Base-by-base conservation (phyloP, 768 basidiomycete species). In the Mycena polygramma region DNA sequence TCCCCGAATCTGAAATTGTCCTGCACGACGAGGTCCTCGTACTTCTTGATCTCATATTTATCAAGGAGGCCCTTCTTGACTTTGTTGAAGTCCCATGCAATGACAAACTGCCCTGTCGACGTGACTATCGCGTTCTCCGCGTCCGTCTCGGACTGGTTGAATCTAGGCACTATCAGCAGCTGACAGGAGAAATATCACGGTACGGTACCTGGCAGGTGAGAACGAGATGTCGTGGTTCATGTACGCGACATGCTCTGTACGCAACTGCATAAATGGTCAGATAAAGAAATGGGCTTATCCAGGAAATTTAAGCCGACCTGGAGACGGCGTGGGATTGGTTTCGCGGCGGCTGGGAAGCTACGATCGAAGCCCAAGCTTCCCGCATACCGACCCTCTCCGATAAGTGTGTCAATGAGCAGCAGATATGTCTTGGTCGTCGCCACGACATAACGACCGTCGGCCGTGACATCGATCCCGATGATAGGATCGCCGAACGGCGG, bases 1-100 rank as follows among this genome's bases (percentile, higher is more conserved):
- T 97, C 95, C 17, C 96, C 97, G 77, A 97, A 99, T 82, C 92
- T 94, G 90, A 99, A 99, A 82, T 93, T 95, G 80, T 99, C 98
- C 73, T 98, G 97, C 0, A 99, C 96, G 67, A 99, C 96, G 54
- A 89, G 86, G 75, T 97, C 96, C 76, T 96, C 93, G 78, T 98
- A 98, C 79, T 92, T 92, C 88, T 97, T 96, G 84, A 99, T 97
- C 76, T 97, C 95, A 77, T 98, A 99, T 79, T 93, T 93, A 81
- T 96, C 94, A 51, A 93, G 85, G 58, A 89, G 88, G 63, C 98
- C 98, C 81, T 92, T 92, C 87, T 97, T 98, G 72, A 99, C 94
- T 77, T 97, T 96, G 53, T 87, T 89, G 79, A 99, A 97, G 88
- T 99, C 97, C 97, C 97, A 99, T 8, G 96, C 96, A 76, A 98